Base-by-base conservation (phyloP, 208 protist species). In the Leishmania amazonensis region DNA sequence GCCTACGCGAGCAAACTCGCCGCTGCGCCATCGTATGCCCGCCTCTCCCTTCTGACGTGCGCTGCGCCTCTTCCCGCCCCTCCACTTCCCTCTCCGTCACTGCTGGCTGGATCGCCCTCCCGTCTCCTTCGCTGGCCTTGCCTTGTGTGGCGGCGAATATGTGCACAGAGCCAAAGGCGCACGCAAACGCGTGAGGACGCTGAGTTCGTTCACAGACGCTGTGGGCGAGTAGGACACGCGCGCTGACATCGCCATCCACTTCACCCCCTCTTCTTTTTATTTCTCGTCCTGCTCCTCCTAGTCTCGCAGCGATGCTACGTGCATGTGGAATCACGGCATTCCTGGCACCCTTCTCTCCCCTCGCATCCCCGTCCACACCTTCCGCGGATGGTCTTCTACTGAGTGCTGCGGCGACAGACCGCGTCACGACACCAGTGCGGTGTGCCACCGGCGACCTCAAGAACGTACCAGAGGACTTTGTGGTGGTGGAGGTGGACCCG, bases 401-500 rank as follows among this genome's bases (percentile, higher is more conserved):
- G 45, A 74, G 68, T 74, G 45, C 68, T 53, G 72, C 28, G 15
- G 19, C 31, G 47, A 54, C 81, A 49, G 58, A 19, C 35, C 19
- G 28, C 21, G 67, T 24, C 35, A 38, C 38, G 31, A 15, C 24
- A 54, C n/a, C 35, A 6, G 49, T 75, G 31, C 49, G 67, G 42
- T 81, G 75, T 17, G 83, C 81, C 68, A 84, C 85, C 3, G 90
- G 80, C 28, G 60, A 85, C 17, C 47, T 97, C 17, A 97, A 97
- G 84, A 13, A 73, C 5, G 28, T 24, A 1, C 88, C 92, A n/a
- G 88, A 91, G 24, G 91, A 95, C 78, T 97, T 97, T 78, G 75
- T 93, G 8, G 94, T 97, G 47, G 91, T 95, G 15, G 94, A 97
- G 76, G 72, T 96, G 21, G 94, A 97, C 68, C 83, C 83, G 4